phyloP scores from a whole-genome alignment of 768 basidiomycete genomes.

The Cystofilobasidium bisporidii region DNA sequence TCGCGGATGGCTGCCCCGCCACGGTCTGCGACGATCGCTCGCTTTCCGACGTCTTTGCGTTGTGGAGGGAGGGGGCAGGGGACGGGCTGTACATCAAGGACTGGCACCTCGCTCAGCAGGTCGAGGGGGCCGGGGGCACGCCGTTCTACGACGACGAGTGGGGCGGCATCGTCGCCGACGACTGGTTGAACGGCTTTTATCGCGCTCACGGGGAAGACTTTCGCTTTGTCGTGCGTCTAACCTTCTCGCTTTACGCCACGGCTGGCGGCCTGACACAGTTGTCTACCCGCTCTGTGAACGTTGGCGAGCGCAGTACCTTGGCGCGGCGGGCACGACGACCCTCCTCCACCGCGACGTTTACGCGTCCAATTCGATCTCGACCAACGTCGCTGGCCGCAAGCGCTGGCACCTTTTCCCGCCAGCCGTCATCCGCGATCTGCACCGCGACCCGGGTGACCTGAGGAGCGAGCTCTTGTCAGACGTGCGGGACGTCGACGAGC shows the following conservation, averaged over 20 bases:
- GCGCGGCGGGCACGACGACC: constrained; percentile 37
- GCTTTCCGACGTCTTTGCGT: constrained; percentile 35
- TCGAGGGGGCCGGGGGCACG: constrained; percentile 33
- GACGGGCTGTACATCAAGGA: constrained; percentile 39
- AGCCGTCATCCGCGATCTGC: constrained; percentile 23
- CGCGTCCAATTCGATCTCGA: constrained; percentile 39
- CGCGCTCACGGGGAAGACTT: background rate
- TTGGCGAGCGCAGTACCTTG: constrained; percentile 37
- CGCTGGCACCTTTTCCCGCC: constrained; percentile 40
- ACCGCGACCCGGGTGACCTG: constrained; percentile 13
- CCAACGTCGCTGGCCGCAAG: constrained; percentile 39
- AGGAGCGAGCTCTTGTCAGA: constrained; percentile 34
- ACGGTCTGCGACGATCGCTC: constrained; percentile 32
- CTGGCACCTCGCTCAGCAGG: constrained; percentile 37
- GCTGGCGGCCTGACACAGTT: no score
- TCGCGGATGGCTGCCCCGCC: constrained; percentile 19
- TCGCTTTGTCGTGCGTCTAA: constrained; percentile 12
- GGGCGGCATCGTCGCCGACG: constrained; percentile 34
- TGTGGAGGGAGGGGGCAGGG: constrained; percentile 34
- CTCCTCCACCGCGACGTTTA: constrained; percentile 41
- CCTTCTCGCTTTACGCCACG: no score
- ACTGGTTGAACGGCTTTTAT: constrained; percentile 19
- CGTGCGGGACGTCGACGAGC: constrained; percentile 32
- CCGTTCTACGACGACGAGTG: constrained; percentile 36
- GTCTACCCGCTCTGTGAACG: no score